A percentile compares a stretch with the other conserved stretches of the same genome.
Evolutionary conservation across 352 stramenopile genomes (phyloP).

Genomic region (Hyphochytrium catenoides): DNA sequence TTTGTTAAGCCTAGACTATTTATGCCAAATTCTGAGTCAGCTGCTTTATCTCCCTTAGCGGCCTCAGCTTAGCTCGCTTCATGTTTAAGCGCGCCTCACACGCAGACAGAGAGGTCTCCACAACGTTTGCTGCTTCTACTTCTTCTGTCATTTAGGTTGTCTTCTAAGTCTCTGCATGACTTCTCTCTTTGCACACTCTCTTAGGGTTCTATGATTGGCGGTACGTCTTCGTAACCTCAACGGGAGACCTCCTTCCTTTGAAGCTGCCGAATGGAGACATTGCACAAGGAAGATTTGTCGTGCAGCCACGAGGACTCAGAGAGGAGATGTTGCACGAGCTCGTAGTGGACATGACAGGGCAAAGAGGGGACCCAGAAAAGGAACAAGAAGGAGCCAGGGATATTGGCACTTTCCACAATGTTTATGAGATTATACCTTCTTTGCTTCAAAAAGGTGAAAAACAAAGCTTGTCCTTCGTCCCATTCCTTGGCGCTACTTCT

Average conservation of each 20-base stretch:
- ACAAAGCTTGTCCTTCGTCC: no score
- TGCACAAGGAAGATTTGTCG: conserved; percentile 2
- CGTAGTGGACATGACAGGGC: not conserved
- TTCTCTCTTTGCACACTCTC: conserved; percentile 1
- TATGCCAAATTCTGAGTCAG: no score
- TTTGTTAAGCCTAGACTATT: no score
- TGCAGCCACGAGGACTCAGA: not conserved
- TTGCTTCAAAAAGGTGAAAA: not conserved
- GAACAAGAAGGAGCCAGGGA: no score
- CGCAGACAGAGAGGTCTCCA: no score
- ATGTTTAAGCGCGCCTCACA: no score
- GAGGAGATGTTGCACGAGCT: not conserved
- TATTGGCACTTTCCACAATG: conserved; percentile 1
- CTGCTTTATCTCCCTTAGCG: no score
- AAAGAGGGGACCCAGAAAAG: not conserved
- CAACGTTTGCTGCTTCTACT: no score
- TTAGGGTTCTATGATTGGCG: conserved; percentile 5
- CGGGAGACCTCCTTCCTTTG: not conserved
- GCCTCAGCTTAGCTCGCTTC: no score
- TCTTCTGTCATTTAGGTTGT: no score
- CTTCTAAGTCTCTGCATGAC: not conserved
- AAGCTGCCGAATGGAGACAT: not conserved
- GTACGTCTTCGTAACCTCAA: not conserved
- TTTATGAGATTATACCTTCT: not conserved
- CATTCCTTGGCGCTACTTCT: no score